Base-by-base conservation (phyloP, 306 rosid species). In the Leucaena leucocephala region DNA sequence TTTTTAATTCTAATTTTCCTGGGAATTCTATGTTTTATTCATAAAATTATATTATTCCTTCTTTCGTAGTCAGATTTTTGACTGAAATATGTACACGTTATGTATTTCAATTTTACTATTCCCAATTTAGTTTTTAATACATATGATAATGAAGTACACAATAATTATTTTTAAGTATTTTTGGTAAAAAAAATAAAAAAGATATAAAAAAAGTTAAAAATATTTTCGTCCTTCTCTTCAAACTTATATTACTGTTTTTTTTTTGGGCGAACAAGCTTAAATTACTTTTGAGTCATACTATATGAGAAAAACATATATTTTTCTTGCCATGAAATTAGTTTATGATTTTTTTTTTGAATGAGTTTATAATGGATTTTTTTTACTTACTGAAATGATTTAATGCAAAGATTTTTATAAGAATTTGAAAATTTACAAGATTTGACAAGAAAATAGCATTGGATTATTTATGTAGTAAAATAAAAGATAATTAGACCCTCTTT, bases 1-100 rank as follows among this genome's bases (percentile, higher is more conserved):
- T 55, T 57, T 22, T 11, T 19, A 55, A n/a, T 76, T 21, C 6
- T 9, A 63, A 19, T 50, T 67, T 50, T 17, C 13, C 35, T 73
- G 54, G 35, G 64, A 79, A 43, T 62, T 52, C 34, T 58, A 5
- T 58, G 36, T 14, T 9, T 58, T 58, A 36, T 21, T 19, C 5
- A 58, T 58, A 58, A 58, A 58, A 58, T 46, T 58, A 58, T 11
- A 16, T 13, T 8, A 13, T 42, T 62, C 72, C 33, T 27, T 21
- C 36, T 80, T 40, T 36, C 64, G 5, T 67, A 66, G n/a, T 67
- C 74, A 50, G 17, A 13, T 13, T 17, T 70, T 78, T 78, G 71
- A 70, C 76, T 16, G 22, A 21, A 45, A 42, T 36, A 3, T n/a
- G 19, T 2, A 7, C 14, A 40, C n/a, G 27, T 7, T 19, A 5